Conservation (phyloP, 225 moss, liverwort and hornwort species). For the Antitrichia curtipendula region DNA sequence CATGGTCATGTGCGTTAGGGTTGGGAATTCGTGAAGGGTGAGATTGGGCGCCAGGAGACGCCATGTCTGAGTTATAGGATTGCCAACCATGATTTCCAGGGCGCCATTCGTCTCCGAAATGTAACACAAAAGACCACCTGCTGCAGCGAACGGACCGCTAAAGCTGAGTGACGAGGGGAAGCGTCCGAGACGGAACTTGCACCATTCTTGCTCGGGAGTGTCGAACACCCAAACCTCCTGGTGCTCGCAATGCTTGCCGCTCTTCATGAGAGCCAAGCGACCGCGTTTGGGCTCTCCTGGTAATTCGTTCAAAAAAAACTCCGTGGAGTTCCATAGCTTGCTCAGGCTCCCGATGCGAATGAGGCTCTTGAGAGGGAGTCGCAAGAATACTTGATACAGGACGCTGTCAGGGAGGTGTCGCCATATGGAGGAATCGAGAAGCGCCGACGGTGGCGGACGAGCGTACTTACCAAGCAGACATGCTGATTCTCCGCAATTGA, state of each 20-base stretch:
- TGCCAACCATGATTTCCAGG: conserved; percentile 21
- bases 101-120: not conserved
- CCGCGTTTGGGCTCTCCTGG: not conserved
- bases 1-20: conserved; percentile 18
- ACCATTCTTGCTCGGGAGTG: conserved; percentile 31
- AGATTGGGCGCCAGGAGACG: conserved; percentile 11
- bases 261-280: conserved; percentile 17
- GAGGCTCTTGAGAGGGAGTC: conserved; percentile 18
- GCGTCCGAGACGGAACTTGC: conserved; percentile 17
- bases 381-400: conserved; percentile 13
- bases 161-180: not conserved
- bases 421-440: conserved; percentile 28
- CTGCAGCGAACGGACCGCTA: conserved; percentile 20
- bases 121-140: conserved; percentile 34
- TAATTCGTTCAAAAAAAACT: not conserved
- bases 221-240: conserved; percentile 37
- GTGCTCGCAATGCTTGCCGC: not conserved
- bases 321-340: conserved; percentile 17
- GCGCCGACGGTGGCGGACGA: not conserved
- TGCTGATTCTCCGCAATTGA: not conserved
- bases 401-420: conserved; percentile 13
- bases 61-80: conserved; percentile 18
- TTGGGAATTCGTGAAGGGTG: conserved; percentile 2
- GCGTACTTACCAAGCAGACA: not conserved
- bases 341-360: conserved; percentile 14